Conservation (phyloP, 768 basidiomycete species). For the Hebeloma cylindrosporum region DNA sequence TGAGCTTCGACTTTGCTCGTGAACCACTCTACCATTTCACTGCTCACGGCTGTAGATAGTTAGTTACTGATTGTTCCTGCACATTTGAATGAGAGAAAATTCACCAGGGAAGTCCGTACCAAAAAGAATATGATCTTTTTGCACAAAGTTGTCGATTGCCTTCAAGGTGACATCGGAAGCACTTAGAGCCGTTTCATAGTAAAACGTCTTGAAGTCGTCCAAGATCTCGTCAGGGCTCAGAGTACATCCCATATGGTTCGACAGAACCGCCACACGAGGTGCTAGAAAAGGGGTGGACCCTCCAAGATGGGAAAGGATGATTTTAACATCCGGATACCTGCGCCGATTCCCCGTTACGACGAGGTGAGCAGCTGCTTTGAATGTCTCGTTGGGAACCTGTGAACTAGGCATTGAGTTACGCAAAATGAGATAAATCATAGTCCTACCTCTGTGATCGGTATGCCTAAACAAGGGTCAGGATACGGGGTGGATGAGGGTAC, state of each 20-base stretch:
- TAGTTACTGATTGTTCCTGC: neutral
- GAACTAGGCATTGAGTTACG: constrained; percentile 4
- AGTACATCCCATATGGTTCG: constrained; percentile 66
- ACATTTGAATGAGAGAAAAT: neutral
- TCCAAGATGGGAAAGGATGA: constrained; percentile 76
- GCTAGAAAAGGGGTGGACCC: constrained; percentile 66
- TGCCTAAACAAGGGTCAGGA: constrained; percentile 62
- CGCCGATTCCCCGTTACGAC: constrained; percentile 71
- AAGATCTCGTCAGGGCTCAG: constrained; percentile 66
- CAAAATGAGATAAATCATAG: neutral
- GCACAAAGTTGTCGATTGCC: constrained; percentile 51
- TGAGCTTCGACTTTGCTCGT: constrained; percentile 51
- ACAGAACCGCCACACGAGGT: constrained; percentile 65
- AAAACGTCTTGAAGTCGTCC: constrained; percentile 68
- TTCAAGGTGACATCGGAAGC: constrained; percentile 52
- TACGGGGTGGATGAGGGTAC: constrained; percentile 61
- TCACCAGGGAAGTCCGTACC: constrained; percentile 79
- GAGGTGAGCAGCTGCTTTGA: constrained; percentile 77
- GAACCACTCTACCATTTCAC: constrained; percentile 60
- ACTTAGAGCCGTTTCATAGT: constrained; percentile 72
- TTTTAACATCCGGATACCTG: constrained; percentile 54
- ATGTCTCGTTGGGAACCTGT: constrained; percentile 80
- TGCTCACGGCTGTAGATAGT: constrained; percentile 51
- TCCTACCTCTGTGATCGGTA: constrained; percentile 67
- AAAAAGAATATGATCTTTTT: constrained; percentile 56